Conservation (phyloP, 2,329 filamentous ascomycete genomes). For the Paraconiothyrium sp. region DNA sequence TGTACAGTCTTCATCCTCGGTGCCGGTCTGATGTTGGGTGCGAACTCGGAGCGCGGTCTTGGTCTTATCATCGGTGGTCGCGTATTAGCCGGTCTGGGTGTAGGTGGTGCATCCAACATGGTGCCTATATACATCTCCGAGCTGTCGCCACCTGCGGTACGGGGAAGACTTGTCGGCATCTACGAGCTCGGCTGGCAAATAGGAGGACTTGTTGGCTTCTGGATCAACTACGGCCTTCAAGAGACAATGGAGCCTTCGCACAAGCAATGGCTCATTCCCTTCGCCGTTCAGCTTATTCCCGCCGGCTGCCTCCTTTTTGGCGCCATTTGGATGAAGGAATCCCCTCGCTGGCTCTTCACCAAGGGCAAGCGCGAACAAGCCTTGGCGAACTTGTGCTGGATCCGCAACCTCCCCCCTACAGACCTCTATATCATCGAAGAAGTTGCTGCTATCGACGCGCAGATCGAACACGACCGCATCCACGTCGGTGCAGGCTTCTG, state of each 20-base stretch:
- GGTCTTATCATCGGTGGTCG: constrained; percentile 67
- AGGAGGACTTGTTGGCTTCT: constrained; percentile 42
- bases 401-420: constrained; percentile 65
- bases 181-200: constrained; percentile 61
- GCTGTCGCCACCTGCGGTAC: constrained; percentile 65
- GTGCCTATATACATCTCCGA: constrained; percentile 70
- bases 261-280: constrained; percentile 59
- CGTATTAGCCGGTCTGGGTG: constrained; percentile 66
- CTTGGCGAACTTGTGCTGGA: constrained; percentile 65
- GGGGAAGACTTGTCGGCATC: constrained; percentile 65
- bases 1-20: constrained; percentile 73
- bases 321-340: constrained; percentile 55
- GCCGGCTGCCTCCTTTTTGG: constrained; percentile 65
- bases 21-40: constrained; percentile 74
- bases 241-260: constrained; percentile 55
- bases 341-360: constrained; percentile 56
- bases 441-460: constrained; percentile 73
- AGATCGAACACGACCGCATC: constrained; percentile 70
- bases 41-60: constrained; percentile 54
- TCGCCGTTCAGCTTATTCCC: constrained; percentile 73
- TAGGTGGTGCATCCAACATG: constrained; percentile 66
- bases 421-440: constrained; percentile 79
- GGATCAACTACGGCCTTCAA: constrained; percentile 56
- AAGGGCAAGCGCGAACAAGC: constrained; percentile 54
- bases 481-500: constrained; percentile 77